Percentiles rank a stretch among this genome's conserved stretches.
phyloP scores from a whole-genome alignment of 768 basidiomycete species.

The Scleroderma citrinum region DNA sequence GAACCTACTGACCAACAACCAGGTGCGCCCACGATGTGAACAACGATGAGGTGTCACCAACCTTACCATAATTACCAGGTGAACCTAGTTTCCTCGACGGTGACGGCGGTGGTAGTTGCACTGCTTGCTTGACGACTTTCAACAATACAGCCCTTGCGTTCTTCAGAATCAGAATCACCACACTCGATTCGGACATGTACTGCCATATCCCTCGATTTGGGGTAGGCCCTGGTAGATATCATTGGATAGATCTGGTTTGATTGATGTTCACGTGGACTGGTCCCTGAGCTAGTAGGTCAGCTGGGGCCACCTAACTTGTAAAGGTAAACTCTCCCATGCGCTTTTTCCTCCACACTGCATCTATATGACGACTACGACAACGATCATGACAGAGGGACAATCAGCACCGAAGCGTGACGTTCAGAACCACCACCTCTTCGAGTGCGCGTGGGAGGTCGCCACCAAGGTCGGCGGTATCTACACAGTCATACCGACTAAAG shows the following conservation, averaged over 20 bases:
- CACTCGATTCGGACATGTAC: background rate
- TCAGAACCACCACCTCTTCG: slow-evolving; percentile 78
- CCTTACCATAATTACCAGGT: slow-evolving; percentile 22
- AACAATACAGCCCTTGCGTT: too few species aligned
- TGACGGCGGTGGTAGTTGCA: slow-evolving; percentile 33
- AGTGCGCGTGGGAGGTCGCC: slow-evolving; percentile 97
- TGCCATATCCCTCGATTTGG: background rate
- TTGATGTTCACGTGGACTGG: slow-evolving; percentile 1
- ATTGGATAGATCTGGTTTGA: background rate
- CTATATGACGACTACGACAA: background rate
- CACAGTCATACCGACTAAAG: slow-evolving; percentile 99
- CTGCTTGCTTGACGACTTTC: slow-evolving; percentile 26
- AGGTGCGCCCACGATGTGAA: slow-evolving; percentile 24
- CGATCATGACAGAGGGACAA: slow-evolving; percentile 16
- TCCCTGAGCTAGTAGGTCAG: background rate
- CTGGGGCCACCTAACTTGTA: background rate
- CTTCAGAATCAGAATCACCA: background rate
- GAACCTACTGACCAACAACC: slow-evolving; percentile 70
- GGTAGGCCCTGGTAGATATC: background rate
- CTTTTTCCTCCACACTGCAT: background rate
- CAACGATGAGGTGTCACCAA: too few species aligned
- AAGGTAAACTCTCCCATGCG: background rate
- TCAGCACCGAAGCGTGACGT: slow-evolving; percentile 54
- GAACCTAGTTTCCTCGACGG: slow-evolving; percentile 39
- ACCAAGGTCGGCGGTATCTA: slow-evolving; percentile 99